Base-by-base conservation (phyloP, 2,329 filamentous ascomycete species). In the Exutisphaerella laricina region DNA sequence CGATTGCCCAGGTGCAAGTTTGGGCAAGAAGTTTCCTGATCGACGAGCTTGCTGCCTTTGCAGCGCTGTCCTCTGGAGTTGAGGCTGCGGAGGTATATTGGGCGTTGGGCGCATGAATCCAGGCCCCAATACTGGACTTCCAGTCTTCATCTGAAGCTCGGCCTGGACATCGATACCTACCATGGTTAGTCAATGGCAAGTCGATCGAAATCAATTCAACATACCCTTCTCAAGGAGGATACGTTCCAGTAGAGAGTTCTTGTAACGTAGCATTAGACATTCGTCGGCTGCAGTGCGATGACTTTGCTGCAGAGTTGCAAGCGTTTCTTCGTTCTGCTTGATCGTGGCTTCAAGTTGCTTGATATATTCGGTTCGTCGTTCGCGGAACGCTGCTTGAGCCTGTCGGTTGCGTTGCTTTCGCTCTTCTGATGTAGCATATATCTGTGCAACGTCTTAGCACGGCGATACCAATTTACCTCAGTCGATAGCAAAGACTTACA, bases 311-410 rank as follows among this genome's bases (percentile, higher is more conserved):
- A 98, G 75, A 60, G 82, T 94, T 58, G 94, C 86, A 43, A 97
- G 75, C 58, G 88, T 90, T 59, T 94, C 88, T 69, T 98, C 92
- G 74, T 97, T 90, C 57, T 92, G 86, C 61, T 92, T 90, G 68
- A 98, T 97, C 43, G 89, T 94, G 58, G 90, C 88, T 70, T 98
- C 92, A 18, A 98, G 78, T 67, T 98, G 92, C 72, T 97, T 97
- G 72, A 98, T 98, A 67, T 98, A 98, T 72, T 98, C 92, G 42
- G 90, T 97, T 46, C 92, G 83, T 54, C 92, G 84, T 70, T 98
- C 92, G 57, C 92, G 84, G 62, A 98, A 98, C 45, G 92, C 92
- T 42, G 92, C 92, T 70, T 98, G 92, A 35, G 92, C 92, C 71
- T 97, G 92, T 57, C 92, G 77, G 64, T 98, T 98, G 54, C 92